These are phyloP conservation scores for Eucalyptus rudis DNA, from an alignment of 345 rosid species.

Conservation along the genomic window DNA sequence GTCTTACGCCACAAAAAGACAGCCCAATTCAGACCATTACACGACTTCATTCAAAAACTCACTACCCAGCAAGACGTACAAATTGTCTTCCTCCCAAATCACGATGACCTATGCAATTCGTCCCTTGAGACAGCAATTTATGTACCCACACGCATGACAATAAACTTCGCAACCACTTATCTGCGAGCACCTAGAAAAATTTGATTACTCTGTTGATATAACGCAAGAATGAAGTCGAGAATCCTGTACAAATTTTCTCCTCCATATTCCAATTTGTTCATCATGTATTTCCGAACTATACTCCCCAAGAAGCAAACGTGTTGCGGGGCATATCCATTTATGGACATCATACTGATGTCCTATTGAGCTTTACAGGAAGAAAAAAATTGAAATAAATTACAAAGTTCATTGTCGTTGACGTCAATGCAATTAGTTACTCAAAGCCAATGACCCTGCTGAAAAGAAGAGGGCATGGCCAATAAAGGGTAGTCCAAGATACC, in stretches of 20 bases:
- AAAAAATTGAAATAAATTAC: neutral
- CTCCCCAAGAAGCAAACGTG: neutral
- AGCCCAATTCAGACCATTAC: neutral
- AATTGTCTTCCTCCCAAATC: neutral
- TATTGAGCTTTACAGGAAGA: neutral
- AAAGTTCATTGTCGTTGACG: neutral
- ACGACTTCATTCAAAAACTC: neutral
- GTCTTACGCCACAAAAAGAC: neutral
- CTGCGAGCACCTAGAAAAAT: neutral
- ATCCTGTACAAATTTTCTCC: neutral
- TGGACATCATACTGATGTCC: neutral
- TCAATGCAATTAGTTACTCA: neutral
- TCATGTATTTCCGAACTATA: neutral
- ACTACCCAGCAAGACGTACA: neutral
- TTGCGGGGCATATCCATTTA: neutral
- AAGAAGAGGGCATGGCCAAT: constrained; percentile 20
- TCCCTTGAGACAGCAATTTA: neutral
- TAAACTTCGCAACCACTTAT: neutral
- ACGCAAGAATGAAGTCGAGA: neutral
- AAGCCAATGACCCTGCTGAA: constrained; percentile 10
- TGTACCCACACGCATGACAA: neutral
- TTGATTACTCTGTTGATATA: neutral
- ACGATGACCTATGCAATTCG: neutral
- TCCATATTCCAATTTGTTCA: neutral
- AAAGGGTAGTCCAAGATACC: constrained; percentile 49